phyloP scores from a whole-genome alignment of 2,329 filamentous ascomycete species.

The Colletotrichum lini region DNA sequence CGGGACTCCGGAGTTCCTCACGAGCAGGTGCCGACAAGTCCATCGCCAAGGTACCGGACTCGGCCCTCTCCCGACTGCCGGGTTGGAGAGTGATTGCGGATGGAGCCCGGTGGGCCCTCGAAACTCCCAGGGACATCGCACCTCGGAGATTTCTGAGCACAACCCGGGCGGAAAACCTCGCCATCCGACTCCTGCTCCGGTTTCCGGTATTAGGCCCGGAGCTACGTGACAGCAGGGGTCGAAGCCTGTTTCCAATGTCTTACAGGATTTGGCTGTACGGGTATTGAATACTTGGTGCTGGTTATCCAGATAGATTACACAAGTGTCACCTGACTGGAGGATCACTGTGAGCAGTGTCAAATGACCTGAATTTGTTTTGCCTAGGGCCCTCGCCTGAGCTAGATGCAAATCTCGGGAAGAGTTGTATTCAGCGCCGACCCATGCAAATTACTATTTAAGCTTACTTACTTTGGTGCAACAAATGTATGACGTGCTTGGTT shows the following conservation, averaged over 20 bases:
- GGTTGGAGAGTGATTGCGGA: background rate
- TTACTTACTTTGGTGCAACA: background rate
- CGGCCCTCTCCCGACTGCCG: conserved; percentile 2
- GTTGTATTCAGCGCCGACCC: background rate
- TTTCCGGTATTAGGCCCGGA: background rate
- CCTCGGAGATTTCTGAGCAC: background rate
- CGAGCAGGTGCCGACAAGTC: background rate
- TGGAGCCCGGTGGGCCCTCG: background rate
- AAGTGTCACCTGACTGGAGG: background rate
- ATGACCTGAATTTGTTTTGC: background rate
- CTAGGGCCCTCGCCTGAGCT: background rate
- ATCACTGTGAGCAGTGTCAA: background rate
- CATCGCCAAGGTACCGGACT: conserved; percentile 1
- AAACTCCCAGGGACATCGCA: background rate
- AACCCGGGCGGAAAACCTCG: background rate
- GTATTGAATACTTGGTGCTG: no score
- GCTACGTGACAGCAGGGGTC: background rate
- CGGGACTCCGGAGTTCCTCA: background rate
- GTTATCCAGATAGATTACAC: no score
- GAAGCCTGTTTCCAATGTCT: no score
- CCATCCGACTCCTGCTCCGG: background rate
- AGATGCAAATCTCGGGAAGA: background rate
- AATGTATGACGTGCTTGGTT: conserved; percentile 8
- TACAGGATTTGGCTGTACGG: no score
- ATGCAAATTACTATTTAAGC: background rate